Evolutionary conservation across 2,329 filamentous ascomycete genomes (phyloP), one percentile per base, ranked within the genome.

Genomic region (Fusarium hainanense): DNA sequence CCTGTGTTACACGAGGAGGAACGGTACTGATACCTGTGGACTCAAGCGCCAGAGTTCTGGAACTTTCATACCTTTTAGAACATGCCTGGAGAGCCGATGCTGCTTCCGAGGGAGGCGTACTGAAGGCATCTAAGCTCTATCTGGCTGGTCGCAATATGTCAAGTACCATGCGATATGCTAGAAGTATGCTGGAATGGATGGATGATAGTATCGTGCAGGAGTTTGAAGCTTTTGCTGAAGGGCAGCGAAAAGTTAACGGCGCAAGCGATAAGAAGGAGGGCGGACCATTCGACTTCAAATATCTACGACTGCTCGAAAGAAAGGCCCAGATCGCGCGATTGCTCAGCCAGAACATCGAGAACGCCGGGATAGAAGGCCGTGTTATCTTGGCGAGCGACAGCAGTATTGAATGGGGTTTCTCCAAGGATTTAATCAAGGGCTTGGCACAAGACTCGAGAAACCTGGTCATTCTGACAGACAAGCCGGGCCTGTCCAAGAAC

Each of bases 181-280:
- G 94, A 71, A 98, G 95, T 78, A 97, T 99, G 93, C 84, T 99
- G 32, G 96, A 99, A 77, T 99, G 96, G 96, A 98, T 99, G 94
- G 94, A 98, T 77, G 94, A 98, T 76, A 91, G 90, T 61, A 97
- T 99, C 63, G 92, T 97, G 43, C 90, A 94, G 57, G 95, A 98
- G 74, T 97, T 97, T 66, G 94, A 97, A 77, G 89, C 91, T 16
- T 85, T 90, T 49, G 87, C 85, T 3, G 87, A 88, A 68, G 83
- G 80, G 5, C 82, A 85, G 67, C 77, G 81, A 6, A 84, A 82
- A 63, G 80, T 83, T 10, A 83, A 83, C 13, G 80, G 82, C 0
- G 79, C 83, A 14, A 82, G 81, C 27, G 81, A 83, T 16, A 89
- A 85, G 72, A 87, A 87, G 67, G 83, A 84, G 37, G 85, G 84